Conservation (phyloP, 306 rosid species). For the Arachis hypogaea region DNA sequence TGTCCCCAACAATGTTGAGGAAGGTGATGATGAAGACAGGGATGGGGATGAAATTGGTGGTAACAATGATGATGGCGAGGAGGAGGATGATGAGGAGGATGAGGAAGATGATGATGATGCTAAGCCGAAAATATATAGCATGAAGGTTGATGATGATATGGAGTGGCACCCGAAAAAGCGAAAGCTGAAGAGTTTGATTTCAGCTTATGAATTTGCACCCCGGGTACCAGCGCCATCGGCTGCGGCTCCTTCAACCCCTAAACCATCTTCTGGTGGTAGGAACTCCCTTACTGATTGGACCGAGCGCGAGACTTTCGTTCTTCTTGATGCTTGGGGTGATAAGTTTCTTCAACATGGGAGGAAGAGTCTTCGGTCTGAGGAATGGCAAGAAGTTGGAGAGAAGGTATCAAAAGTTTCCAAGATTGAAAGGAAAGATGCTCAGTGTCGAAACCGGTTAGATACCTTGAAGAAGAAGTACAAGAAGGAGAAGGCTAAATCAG, state of each 20-base stretch:
- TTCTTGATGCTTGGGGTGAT: slow-evolving; percentile 89
- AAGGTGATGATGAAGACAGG: slow-evolving; percentile 45
- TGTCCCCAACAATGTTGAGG: slow-evolving; percentile 33
- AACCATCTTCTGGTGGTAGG: slow-evolving; percentile 66
- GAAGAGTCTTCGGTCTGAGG: slow-evolving; percentile 90
- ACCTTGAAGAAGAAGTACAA: slow-evolving; percentile 90
- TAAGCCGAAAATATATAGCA: slow-evolving; percentile 41
- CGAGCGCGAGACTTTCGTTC: slow-evolving; percentile 74
- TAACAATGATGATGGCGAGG: neutral
- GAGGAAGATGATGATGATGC: slow-evolving; percentile 38
- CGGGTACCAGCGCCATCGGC: slow-evolving; percentile 52
- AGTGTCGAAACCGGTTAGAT: slow-evolving; percentile 85
- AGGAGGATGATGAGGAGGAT: slow-evolving; percentile 32
- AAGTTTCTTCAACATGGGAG: slow-evolving; percentile 80
- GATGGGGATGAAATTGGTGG: slow-evolving; percentile 44
- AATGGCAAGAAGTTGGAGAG: slow-evolving; percentile 92
- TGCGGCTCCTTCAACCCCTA: slow-evolving; percentile 51
- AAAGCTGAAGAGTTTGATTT: slow-evolving; percentile 72
- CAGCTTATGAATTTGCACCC: slow-evolving; percentile 80
- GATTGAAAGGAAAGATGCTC: slow-evolving; percentile 75
- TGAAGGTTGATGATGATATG: slow-evolving; percentile 53
- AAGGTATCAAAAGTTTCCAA: slow-evolving; percentile 80
- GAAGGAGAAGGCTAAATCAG: slow-evolving; percentile 71
- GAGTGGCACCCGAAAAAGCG: slow-evolving; percentile 73
- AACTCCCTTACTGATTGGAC: slow-evolving; percentile 81